phyloP scores from a whole-genome alignment of 2,329 filamentous ascomycete species.

The Fusarium pseudonygamai region DNA sequence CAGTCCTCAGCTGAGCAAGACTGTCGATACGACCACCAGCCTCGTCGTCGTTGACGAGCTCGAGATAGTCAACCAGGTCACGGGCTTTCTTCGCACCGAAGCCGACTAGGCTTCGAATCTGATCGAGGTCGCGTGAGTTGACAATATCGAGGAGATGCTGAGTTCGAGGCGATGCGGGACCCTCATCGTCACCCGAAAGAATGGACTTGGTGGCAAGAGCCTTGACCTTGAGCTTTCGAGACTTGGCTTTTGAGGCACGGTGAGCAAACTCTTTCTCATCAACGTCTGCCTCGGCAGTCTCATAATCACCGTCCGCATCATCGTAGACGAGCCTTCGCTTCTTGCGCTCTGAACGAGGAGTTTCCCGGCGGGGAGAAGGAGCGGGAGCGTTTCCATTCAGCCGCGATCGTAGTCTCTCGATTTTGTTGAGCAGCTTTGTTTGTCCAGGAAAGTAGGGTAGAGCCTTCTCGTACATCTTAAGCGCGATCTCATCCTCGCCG shows the following conservation, averaged over 20 bases:
- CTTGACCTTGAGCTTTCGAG: conserved; percentile 47
- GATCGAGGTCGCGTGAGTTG: conserved; percentile 74
- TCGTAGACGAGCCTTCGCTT: conserved; percentile 42
- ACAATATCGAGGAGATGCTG: conserved; percentile 73
- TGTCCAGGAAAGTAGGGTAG: conserved; percentile 88
- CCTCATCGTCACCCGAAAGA: conserved; percentile 53
- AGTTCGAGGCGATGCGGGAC: conserved; percentile 63
- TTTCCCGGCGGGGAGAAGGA: conserved; percentile 29
- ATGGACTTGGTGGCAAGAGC: conserved; percentile 34
- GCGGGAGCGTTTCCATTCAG: conserved; percentile 49
- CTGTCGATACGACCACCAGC: conserved; percentile 54
- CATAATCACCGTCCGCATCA: conserved; percentile 53
- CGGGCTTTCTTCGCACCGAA: conserved; percentile 77
- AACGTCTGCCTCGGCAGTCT: conserved; percentile 54
- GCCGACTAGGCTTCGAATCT: conserved; percentile 74
- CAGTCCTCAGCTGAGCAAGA: conserved; percentile 60
- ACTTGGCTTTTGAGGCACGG: conserved; percentile 40
- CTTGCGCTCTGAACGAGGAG: conserved; percentile 44
- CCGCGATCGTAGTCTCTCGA: conserved; percentile 67
- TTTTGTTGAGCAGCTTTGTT: conserved; percentile 77
- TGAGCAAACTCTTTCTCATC: conserved; percentile 49
- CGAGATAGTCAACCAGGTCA: conserved; percentile 67
- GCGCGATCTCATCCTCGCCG: conserved; percentile 79
- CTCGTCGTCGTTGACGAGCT: conserved; percentile 53
- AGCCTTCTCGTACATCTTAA: conserved; percentile 88